These are phyloP conservation scores for Pseudogymnoascus pannorum DNA, from an alignment of 2,329 filamentous ascomycete genomes.

Conservation along the genomic window DNA sequence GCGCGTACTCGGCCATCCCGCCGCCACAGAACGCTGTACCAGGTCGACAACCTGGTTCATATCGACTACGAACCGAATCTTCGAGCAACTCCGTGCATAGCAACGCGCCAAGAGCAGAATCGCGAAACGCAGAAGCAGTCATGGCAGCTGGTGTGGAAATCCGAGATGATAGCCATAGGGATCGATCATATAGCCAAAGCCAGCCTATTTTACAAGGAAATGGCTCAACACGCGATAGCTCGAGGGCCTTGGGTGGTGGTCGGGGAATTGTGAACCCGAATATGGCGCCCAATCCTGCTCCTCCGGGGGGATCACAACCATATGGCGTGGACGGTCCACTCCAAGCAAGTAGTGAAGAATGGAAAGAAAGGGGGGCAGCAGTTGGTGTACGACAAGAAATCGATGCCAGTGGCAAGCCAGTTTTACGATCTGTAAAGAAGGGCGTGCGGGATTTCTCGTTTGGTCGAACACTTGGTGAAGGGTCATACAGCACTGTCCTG, in stretches of 20 bases:
- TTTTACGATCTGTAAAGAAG: constrained; percentile 85
- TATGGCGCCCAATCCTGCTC: constrained; percentile 14
- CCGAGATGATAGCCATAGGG: constrained; percentile 62
- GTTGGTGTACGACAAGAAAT: constrained; percentile 74
- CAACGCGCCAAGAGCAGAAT: constrained; percentile 51
- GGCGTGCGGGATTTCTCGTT: constrained; percentile 96
- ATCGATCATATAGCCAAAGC: constrained; percentile 58
- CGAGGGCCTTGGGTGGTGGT: constrained; percentile 59
- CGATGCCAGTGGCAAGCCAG: constrained; percentile 74
- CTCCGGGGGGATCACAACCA: constrained; percentile 29
- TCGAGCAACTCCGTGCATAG: constrained; percentile 49
- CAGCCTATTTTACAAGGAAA: constrained; percentile 44
- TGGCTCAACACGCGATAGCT: constrained; percentile 68
- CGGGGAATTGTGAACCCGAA: constrained; percentile 28
- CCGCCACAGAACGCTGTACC: constrained; percentile 33
- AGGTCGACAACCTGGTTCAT: constrained; percentile 34
- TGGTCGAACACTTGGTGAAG: constrained; percentile 82
- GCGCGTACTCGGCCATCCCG: constrained; percentile 35
- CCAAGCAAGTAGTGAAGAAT: constrained; percentile 72
- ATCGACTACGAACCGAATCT: constrained; percentile 52
- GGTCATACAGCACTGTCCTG: constrained; percentile 94
- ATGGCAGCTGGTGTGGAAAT: constrained; percentile 55
- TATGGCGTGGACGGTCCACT: constrained; percentile 52
- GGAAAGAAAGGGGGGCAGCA: constrained; percentile 92
- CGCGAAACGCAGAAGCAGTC: constrained; percentile 50